Evolutionary conservation across 306 rosid species (phyloP), one percentile per base, ranked within the genome.

Genomic region (Cicer yamashitae): DNA sequence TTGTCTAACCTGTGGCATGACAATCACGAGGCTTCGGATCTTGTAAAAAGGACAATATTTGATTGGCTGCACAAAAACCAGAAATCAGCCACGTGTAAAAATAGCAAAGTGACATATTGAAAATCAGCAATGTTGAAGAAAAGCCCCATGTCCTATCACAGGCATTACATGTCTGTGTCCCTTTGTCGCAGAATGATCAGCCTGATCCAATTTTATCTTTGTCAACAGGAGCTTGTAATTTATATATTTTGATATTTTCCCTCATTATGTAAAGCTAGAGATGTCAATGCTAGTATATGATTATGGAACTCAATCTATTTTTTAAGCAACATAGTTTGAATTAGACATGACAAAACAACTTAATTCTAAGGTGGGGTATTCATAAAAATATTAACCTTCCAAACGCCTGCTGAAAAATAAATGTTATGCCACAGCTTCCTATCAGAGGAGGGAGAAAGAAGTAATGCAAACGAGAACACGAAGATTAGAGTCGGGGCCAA

Each of bases 41-140:
- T 74, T 87, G 96, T 75, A 94, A 86, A 76, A 87, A 69, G 66
- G 89, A 87, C 90, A 94, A 77, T 69, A 94, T 94, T 80, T 88
- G 89, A 82, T 71, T 65, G 77, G 78, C 97, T 94, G 93, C 96
- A 87, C 58, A 77, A 66, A 60, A 60, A 61, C 52, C 78, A 81
- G 38, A 75, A 57, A 78, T 79, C 73, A 73, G 71, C 41, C 47
- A 30, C 20, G 57, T 22, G n/a, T 12, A 67, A 47, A 65, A 60
- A 61, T 67, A 53, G 64, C 18, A 56, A 79, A 68, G 68, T 59
- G 53, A 41, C 66, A 47, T 52, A 34, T 66, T 53, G 60, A 69
- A 30, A 66, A 50, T 37, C 81, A 63, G 64, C 57, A 79, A 51
- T 60, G 63, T 12, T 54, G 14, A 18, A 14, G 67, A 73, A n/a